phyloP scores from a whole-genome alignment of 768 basidiomycete genomes.

The Rossbeevera mucosa region DNA sequence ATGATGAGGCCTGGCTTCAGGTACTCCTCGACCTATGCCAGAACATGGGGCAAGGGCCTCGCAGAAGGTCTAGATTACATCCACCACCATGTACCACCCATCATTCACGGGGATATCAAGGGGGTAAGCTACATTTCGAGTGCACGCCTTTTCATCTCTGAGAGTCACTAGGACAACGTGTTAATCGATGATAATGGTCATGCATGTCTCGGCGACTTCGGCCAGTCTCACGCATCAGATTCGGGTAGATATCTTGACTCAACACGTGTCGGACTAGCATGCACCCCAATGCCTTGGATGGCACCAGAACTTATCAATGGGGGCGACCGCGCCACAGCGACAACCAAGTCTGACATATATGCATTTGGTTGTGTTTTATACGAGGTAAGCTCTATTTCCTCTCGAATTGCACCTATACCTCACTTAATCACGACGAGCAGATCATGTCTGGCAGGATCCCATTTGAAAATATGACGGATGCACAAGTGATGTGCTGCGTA shows the following conservation, averaged over 20 bases:
- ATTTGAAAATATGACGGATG: neutral
- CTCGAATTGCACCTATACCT: neutral
- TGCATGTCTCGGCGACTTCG: slow-evolving; percentile 26
- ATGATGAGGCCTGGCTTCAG: neutral
- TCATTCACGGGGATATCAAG: slow-evolving; percentile 43
- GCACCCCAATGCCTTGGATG: slow-evolving; percentile 18
- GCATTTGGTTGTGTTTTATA: slow-evolving; percentile 29
- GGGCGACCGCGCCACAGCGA: slow-evolving; percentile 3
- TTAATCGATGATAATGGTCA: slow-evolving; percentile 12
- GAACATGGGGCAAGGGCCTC: slow-evolving; percentile 11
- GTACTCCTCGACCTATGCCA: slow-evolving; percentile 6
- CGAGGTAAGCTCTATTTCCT: slow-evolving; percentile 18
- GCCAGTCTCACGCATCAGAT: slow-evolving; percentile 22
- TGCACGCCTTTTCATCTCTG: neutral
- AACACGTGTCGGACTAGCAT: slow-evolving; percentile 13
- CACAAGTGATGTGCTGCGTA: neutral
- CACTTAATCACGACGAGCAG: slow-evolving; percentile 5
- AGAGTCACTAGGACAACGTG: slow-evolving; percentile 20
- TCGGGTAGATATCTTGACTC: slow-evolving; percentile 24
- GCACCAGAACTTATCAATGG: slow-evolving; percentile 23
- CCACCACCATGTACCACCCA: slow-evolving; percentile 22
- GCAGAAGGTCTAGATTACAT: slow-evolving; percentile 23
- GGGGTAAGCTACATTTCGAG: slow-evolving; percentile 19
- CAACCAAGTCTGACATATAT: slow-evolving; percentile 22
- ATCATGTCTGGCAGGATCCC: slow-evolving; percentile 15